A percentile compares a stretch with the other conserved stretches of the same genome.
Conservation (phyloP, 768 basidiomycete genomes). For the Lentinula aciculospora region DNA sequence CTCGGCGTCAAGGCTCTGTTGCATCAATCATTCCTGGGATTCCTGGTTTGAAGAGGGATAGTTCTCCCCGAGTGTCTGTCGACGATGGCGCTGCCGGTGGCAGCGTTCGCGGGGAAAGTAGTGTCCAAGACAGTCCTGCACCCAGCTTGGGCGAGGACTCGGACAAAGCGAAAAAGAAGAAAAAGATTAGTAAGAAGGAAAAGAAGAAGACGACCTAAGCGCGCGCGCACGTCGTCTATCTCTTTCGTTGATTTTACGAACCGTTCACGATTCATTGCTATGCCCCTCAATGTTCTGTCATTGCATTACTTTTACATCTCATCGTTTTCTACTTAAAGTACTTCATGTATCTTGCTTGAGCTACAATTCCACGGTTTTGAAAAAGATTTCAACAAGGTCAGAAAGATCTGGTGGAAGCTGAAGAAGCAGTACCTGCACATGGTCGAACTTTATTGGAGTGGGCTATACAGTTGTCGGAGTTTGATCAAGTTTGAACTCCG, state of each 20-base stretch:
- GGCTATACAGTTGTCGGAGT: slow-evolving; percentile 34
- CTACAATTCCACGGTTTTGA: slow-evolving; percentile 1
- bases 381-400: not conserved
- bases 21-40: slow-evolving; percentile 46
- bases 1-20: slow-evolving; percentile 49
- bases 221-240: slow-evolving; percentile 14
- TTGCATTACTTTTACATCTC: not conserved
- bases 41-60: slow-evolving; percentile 44
- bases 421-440: slow-evolving; percentile 12
- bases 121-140: slow-evolving; percentile 49
- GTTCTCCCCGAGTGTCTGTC: slow-evolving; percentile 37
- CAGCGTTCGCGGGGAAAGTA: slow-evolving; percentile 23
- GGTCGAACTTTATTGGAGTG: slow-evolving; percentile 22
- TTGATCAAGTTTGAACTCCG: slow-evolving; percentile 24
- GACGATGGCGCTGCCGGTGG: slow-evolving; percentile 39
- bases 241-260: slow-evolving; percentile 21
- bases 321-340: not conserved
- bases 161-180: slow-evolving; percentile 52
- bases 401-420: not conserved
- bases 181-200: slow-evolving; percentile 57
- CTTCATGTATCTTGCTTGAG: not conserved
- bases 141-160: slow-evolving; percentile 49
- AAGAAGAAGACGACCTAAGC: slow-evolving; percentile 21
- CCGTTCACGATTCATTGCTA: slow-evolving; percentile 16
- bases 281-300: not conserved